Evolutionary conservation across 495 filamentous ascomycete species (phyloP).

Genomic region (Pyrenopolyporus hunteri): DNA sequence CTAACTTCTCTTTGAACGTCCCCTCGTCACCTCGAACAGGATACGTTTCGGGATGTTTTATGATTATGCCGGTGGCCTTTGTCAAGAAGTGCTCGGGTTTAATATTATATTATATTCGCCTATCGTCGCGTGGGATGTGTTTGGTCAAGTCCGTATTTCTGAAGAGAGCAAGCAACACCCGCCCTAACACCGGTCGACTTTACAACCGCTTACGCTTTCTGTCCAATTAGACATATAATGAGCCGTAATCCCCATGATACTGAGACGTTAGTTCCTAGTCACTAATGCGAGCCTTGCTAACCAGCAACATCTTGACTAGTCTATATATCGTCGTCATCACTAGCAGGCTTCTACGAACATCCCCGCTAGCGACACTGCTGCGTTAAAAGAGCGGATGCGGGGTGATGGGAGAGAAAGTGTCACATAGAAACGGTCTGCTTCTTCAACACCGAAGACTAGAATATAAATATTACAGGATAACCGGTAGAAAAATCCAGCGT

Average conservation of each 20-base stretch:
- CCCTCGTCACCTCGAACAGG: constrained; percentile 21
- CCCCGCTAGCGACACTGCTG: constrained; percentile 3
- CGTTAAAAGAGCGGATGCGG: constrained; percentile 13
- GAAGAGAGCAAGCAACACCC: too few relatives aligned
- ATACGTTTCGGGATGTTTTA: constrained; percentile 31
- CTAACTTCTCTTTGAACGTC: constrained; percentile 4
- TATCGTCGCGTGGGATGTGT: too few relatives aligned
- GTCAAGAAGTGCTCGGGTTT: too few relatives aligned
- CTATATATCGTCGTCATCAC: background rate
- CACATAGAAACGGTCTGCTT: constrained; percentile 1
- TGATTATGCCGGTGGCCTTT: too few relatives aligned
- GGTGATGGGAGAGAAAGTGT: constrained; percentile 5
- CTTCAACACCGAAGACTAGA: background rate
- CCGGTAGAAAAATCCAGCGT: constrained; percentile 2
- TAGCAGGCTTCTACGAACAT: constrained; percentile 12
- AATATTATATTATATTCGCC: too few relatives aligned
- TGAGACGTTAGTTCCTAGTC: background rate
- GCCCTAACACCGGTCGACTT: too few relatives aligned
- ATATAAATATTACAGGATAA: constrained; percentile 10
- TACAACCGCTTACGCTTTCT: background rate
- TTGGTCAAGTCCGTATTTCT: too few relatives aligned
- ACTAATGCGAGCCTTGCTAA: background rate
- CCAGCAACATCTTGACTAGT: background rate
- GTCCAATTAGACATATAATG: background rate
- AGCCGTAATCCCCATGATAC: constrained; percentile 3